Percentiles rank a stretch among this genome's conserved stretches.
These are phyloP conservation scores for Calonectria pauciramosa DNA, from an alignment of 2,329 filamentous ascomycete genomes.

Conservation along the genomic window DNA sequence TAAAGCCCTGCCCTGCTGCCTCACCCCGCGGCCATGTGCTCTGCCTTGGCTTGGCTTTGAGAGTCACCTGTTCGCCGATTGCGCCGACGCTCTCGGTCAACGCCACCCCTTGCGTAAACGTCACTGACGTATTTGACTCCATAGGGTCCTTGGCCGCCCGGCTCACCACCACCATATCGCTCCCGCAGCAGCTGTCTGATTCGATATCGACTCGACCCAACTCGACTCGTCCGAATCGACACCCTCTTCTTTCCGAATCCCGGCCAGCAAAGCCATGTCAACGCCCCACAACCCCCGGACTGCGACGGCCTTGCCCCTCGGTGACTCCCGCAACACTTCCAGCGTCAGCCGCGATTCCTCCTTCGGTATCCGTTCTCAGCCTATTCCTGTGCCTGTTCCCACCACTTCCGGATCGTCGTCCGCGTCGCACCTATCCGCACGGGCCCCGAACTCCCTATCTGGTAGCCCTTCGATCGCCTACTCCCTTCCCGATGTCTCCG, in stretches of 20 bases:
- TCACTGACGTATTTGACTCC: constrained; percentile 10
- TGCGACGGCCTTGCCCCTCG: constrained; percentile 45
- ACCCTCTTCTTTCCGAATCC: constrained; percentile 36
- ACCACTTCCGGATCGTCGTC: constrained; percentile 36
- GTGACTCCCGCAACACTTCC: constrained; percentile 34
- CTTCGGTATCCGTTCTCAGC: constrained; percentile 36
- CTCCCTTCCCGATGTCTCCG: constrained; percentile 43
- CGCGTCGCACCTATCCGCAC: constrained; percentile 34
- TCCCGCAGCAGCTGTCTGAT: not conserved
- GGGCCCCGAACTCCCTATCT: constrained; percentile 37
- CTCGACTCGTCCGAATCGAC: constrained; percentile 16
- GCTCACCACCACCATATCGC: not conserved
- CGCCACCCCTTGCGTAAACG: constrained; percentile 9
- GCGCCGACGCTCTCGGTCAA: not conserved
- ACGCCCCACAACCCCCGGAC: constrained; percentile 44
- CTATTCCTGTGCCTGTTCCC: constrained; percentile 38
- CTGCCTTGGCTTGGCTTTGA: not conserved
- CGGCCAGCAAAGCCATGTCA: constrained; percentile 48
- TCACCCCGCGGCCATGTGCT: not conserved
- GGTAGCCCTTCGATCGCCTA: constrained; percentile 36
- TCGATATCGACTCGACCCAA: constrained; percentile 37
- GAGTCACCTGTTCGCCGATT: not conserved
- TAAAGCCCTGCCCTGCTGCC: not conserved
- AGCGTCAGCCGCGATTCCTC: constrained; percentile 38
- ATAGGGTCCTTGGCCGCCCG: not conserved